Evolutionary conservation across 139 green algal species (phyloP), one percentile per base, ranked within the genome.

Genomic region (Picochlorum costavermella): DNA sequence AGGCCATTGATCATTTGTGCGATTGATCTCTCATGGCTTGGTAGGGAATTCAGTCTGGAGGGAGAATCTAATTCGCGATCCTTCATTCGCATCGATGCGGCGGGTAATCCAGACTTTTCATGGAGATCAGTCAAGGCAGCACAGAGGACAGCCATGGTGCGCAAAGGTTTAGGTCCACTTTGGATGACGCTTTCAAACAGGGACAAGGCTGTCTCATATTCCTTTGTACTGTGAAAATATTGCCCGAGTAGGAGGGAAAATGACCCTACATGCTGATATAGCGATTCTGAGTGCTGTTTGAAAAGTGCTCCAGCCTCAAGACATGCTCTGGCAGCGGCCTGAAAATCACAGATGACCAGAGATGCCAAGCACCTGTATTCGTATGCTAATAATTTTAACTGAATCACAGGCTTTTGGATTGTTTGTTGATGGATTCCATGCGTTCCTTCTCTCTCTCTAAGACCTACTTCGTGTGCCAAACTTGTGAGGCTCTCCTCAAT

Each of bases 41-140:
- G 45, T 3, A 53, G 46, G 3, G 46, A 53, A 23, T 23, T 23
- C 46, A 53, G 46, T 6, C 16, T 14, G 6, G 14, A 46, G 28
- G 20, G 57, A 51, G 31, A 26, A 68, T 49, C 56, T 45, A 48
- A 25, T 17, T 40, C 60, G 16, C 9, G 57, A 25, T 63, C 26
- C 57, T 66, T 26, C 20, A 50, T 37, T 20, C 23, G 14, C 2
- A 46, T 28, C 1, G 55, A 37, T 46, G 50, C 33, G 40, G 50
- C 3, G 23, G 28, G 37, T 0, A 23, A 46, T 13, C 56, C 36
- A 17, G n/a, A 30, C 5, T 4, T 43, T 3, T 25, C 20, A 13
- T 76, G 25, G 33, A 76, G 55, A 50, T 76, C 70, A 9, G 44
- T 31, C 20, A 76, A 48, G 12, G 70, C 70, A 3, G 70, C 70